Evolutionary conservation across 1,284 basidiomycete genomes (phyloP).

Genomic region (Spongispora temasekensis): DNA sequence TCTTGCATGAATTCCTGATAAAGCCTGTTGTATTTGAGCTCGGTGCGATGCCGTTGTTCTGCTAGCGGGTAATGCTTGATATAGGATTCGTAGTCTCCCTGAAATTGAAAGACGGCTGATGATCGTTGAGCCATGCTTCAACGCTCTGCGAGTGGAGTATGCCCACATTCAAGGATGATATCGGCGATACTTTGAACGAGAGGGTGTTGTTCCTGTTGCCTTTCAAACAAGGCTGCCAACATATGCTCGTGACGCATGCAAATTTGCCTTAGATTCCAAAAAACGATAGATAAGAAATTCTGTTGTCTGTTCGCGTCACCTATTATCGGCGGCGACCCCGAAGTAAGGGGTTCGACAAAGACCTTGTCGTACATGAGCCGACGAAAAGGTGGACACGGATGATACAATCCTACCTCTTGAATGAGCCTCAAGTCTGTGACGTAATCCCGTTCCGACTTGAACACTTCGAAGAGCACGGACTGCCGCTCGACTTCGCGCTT

Average conservation of each 20-base stretch:
- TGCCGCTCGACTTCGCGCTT: constrained; percentile 77
- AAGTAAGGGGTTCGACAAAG: constrained; percentile 63
- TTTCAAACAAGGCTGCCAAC: constrained; percentile 64
- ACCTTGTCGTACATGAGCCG: constrained; percentile 44
- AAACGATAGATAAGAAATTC: constrained; percentile 70
- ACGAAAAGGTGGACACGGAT: background rate
- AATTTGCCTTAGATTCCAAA: constrained; percentile 71
- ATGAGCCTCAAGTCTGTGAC: constrained; percentile 72
- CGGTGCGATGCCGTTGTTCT: constrained; percentile 73
- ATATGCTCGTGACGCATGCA: constrained; percentile 64
- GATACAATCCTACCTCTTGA: constrained; percentile 49
- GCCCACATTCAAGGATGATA: constrained; percentile 69
- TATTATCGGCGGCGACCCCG: constrained; percentile 59
- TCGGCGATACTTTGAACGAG: constrained; percentile 76
- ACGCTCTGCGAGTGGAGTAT: constrained; percentile 4
- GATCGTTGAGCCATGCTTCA: constrained; percentile 20
- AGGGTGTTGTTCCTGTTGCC: constrained; percentile 81
- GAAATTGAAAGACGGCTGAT: constrained; percentile 49
- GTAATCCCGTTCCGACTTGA: constrained; percentile 82
- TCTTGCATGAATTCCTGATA: constrained; percentile 70
- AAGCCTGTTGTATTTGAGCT: constrained; percentile 61
- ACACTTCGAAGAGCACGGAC: constrained; percentile 79
- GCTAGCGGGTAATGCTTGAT: constrained; percentile 85
- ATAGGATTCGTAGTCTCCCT: constrained; percentile 69
- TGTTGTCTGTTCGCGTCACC: constrained; percentile 46